Evolutionary conservation across 179 eudicot species (phyloP).

Genomic region (Pouteria campechiana): DNA sequence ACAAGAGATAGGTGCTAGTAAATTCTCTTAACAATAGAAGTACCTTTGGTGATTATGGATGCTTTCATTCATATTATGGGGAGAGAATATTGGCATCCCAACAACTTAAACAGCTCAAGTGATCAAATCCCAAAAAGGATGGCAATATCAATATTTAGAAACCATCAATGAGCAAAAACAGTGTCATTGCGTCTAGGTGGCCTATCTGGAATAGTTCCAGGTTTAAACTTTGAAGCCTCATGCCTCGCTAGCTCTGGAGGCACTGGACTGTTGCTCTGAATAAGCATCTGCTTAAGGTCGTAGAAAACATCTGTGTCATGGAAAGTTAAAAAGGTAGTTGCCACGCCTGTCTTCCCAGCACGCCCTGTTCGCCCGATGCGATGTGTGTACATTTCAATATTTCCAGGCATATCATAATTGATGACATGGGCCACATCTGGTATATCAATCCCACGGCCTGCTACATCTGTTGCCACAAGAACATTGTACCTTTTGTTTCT

Average conservation of each 20-base stretch:
- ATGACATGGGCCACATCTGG: slow-evolving; percentile 89
- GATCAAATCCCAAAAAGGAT: too few species aligned
- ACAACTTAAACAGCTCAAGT: too few species aligned
- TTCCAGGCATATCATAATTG: slow-evolving; percentile 78
- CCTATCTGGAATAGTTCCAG: slow-evolving; percentile 63
- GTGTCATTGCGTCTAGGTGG: slow-evolving; percentile 77
- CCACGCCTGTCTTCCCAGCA: slow-evolving; percentile 82
- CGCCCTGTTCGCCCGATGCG: slow-evolving; percentile 89
- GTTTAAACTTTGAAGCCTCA: slow-evolving; percentile 73
- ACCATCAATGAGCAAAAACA: slow-evolving; percentile 59
- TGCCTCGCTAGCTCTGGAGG: slow-evolving; percentile 88
- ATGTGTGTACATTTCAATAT: slow-evolving; percentile 80
- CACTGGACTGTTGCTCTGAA: slow-evolving; percentile 73
- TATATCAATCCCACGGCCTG: slow-evolving; percentile 94
- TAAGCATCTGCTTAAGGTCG: slow-evolving; percentile 80
- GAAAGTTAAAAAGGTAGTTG: slow-evolving; percentile 74
- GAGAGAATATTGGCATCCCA: too few species aligned
- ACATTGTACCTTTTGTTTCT: slow-evolving; percentile 83
- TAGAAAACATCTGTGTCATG: slow-evolving; percentile 68
- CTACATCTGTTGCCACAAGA: slow-evolving; percentile 86
- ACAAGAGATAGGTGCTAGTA: too few species aligned
- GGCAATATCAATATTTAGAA: too few species aligned
- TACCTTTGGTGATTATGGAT: too few species aligned
- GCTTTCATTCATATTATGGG: too few species aligned
- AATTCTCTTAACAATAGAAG: too few species aligned